Evolutionary conservation across 139 green algal genomes (phyloP).

Genomic region (Gonium pectorale): DNA sequence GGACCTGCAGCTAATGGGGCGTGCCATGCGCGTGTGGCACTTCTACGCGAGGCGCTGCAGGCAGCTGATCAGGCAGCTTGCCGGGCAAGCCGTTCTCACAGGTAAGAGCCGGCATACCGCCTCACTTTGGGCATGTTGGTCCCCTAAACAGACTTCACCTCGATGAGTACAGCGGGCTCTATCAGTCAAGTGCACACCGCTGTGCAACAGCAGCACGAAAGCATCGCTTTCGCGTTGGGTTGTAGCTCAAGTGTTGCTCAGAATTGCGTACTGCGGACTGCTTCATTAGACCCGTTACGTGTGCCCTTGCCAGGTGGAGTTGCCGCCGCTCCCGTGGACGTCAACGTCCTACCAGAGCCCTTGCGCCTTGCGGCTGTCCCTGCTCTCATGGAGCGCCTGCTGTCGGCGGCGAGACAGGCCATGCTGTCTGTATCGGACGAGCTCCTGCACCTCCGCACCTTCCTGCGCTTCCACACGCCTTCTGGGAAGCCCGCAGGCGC

Average conservation of each 20-base stretch:
- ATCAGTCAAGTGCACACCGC: too few species aligned
- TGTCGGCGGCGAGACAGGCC: not conserved
- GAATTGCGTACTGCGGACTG: too few species aligned
- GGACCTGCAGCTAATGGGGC: slow-evolving; percentile 1
- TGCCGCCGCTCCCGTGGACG: not conserved
- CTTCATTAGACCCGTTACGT: too few species aligned
- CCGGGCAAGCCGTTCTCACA: not conserved
- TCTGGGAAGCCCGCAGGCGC: not conserved
- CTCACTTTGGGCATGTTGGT: too few species aligned
- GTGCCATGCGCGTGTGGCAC: slow-evolving; percentile 38
- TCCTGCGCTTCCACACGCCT: slow-evolving; percentile 36
- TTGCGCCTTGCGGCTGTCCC: slow-evolving; percentile 25
- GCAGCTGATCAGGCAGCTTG: slow-evolving; percentile 39
- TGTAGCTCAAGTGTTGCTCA: too few species aligned
- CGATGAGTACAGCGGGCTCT: too few species aligned
- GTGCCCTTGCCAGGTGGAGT: not conserved
- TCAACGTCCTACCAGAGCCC: not conserved
- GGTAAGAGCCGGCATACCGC: not conserved
- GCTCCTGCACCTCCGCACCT: slow-evolving; percentile 35
- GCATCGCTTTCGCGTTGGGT: too few species aligned
- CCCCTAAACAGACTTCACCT: too few species aligned
- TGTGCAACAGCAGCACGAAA: too few species aligned
- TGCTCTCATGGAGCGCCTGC: not conserved
- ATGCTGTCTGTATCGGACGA: slow-evolving; percentile 33
- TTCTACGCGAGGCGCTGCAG: slow-evolving; percentile 38